Base-by-base conservation (phyloP, 306 rosid species). In the Comarum palustre region DNA sequence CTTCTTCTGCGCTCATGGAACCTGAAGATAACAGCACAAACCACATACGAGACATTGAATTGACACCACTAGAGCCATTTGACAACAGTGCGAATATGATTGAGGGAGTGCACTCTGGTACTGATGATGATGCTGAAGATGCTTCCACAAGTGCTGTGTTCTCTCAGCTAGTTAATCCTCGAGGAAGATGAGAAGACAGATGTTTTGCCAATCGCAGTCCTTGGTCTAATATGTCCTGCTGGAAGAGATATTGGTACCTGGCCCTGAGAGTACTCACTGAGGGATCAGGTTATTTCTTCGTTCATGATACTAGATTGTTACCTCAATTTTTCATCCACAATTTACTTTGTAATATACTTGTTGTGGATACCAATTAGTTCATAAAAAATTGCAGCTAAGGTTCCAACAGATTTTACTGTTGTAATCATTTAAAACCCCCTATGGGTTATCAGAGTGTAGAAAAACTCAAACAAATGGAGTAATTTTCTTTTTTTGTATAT, bases 21-120 rank as follows among this genome's bases (percentile, higher is more conserved):
- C 98, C 98, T 14, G 96, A 90, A 24, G 97, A 91, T 75, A 93
- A 86, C 90, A 93, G 98, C 87, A 91, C 94, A 39, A 93, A 93
- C 78, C 98, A 93, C 81, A 93, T 93, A 24, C 84, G 86, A 2
- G 96, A 89, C 34, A 91, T 93, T 83, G 97, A 84, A 76, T 82
- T 93, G 81, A 82, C 91, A 19, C 80, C 83, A 1, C 85, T 84
- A 13, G 96, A 90, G 84, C 89, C 88, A 43, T 91, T 91, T 74
- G 98, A 93, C 68, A 89, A 91, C 77, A 91, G 96, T 45, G 88
- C 82, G 64, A 91, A 89, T 80, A 89, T 88, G 91, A 58, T 91
- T 24, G 94, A 86, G 61, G 86, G 76, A 34, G 81, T 81, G 51
- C 82, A 81, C 82, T 86, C 94, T 0, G 80, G 81, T 51, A 82